Evolutionary conservation across 2,329 filamentous ascomycete genomes (phyloP), one percentile per base, ranked within the genome.

Genomic region (Colletotrichum chrysophilum): DNA sequence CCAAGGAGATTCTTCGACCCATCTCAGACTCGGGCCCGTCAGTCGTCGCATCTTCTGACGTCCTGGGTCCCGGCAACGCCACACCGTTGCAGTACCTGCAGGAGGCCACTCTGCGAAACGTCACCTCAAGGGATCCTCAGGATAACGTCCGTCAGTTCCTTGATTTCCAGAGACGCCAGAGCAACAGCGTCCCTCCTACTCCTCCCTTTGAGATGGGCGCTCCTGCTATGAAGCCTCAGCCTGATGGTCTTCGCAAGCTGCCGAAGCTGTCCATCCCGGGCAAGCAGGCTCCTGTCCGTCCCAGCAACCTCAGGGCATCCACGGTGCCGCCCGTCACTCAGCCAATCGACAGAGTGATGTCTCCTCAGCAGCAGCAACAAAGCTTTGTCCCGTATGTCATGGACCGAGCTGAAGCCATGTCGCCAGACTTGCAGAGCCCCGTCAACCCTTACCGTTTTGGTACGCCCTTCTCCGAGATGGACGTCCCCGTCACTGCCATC

Each of bases 131-230:
- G 69, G 96, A 98, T 81, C 94, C 96, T 7, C 96, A 97, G 83
- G 96, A 98, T 85, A 98, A 96, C 79, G 95, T 98, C 43, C 93
- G 95, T 81, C 95, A 98, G 78, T 98, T 98, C 85, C 90, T 98
- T 69, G 91, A 91, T 81, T 96, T 98, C 83, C 96, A 98, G 83
- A 93, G 94, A 48, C 78, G 83, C 82, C 89, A 91, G 71, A 81
- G 84, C 28, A 87, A 87, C 76, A 90, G 93, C 69, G 90, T 94
- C n/a, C 91, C 92, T 9, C 91, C 91, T 10, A 93, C 93, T 9
- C 93, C 94, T 18, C 93, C 93, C 5, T 94, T 93, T 78, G 92
- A 94, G 86, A 87, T 93, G 79, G 70, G 55, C 14, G 89, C 89
- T 76, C 89, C 91, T 16, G 80, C 85, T 71, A 83, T 81, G 36